Evolutionary conservation across 257 asterid species (phyloP).

Genomic region (Solanum sparsipilum): DNA sequence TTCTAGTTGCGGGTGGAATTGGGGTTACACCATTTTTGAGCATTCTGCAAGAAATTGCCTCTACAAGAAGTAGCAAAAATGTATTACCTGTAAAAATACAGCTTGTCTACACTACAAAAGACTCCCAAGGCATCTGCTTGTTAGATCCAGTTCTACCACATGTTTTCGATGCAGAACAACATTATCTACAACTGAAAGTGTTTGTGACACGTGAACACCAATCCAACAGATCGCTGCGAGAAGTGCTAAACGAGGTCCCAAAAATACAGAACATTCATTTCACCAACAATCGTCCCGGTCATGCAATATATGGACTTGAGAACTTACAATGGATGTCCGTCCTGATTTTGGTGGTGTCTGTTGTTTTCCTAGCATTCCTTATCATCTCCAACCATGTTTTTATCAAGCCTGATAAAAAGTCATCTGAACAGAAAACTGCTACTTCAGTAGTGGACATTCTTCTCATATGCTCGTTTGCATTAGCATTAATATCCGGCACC

Average conservation of each 20-base stretch:
- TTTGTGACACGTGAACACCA: constrained; percentile 55
- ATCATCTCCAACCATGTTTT: constrained; percentile 36
- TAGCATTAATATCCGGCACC: constrained; percentile 32
- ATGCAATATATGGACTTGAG: constrained; percentile 41
- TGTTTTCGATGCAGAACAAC: constrained; percentile 24
- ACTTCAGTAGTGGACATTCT: constrained; percentile 46
- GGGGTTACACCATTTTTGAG: constrained; percentile 76
- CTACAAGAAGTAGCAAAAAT: constrained; percentile 13
- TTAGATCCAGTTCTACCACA: constrained; percentile 44
- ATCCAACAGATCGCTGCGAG: constrained; percentile 25
- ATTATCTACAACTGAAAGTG: constrained; percentile 33
- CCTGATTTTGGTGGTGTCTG: constrained; percentile 27
- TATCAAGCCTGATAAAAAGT: constrained; percentile 23
- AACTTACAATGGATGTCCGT: constrained; percentile 29
- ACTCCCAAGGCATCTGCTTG: constrained; percentile 41
- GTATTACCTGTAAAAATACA: constrained; percentile 36
- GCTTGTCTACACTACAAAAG: constrained; percentile 39
- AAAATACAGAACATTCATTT: constrained; percentile 21
- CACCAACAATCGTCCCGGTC: constrained; percentile 14
- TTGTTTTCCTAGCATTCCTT: constrained; percentile 37
- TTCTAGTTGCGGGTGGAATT: constrained; percentile 83
- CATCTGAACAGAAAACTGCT: constrained; percentile 26
- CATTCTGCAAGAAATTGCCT: constrained; percentile 47
- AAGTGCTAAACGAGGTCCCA: constrained; percentile 26
- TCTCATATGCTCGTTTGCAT: constrained; percentile 41